Percentiles rank a stretch among this genome's conserved stretches.
phyloP scores from a whole-genome alignment of 1,284 basidiomycete genomes.

The Afroboletus lepidellus region DNA sequence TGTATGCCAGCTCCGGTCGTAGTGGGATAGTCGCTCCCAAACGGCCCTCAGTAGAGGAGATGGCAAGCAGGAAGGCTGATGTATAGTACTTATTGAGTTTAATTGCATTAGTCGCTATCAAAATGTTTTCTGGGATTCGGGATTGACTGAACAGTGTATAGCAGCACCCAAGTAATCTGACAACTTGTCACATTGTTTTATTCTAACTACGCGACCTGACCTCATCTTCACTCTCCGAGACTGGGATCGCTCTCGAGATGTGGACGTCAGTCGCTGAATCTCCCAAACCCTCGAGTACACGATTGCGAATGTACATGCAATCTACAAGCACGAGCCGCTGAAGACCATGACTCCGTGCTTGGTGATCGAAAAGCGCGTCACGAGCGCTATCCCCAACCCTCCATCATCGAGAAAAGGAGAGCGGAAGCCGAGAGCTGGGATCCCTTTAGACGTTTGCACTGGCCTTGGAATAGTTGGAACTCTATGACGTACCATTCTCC shows the following conservation, averaged over 20 bases:
- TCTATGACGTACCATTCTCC: conserved; percentile 24
- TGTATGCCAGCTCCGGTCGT: conserved; percentile 63
- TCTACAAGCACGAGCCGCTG: conserved; percentile 12
- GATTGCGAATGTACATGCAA: conserved; percentile 16
- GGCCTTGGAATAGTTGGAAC: conserved; percentile 14
- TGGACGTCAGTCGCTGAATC: conserved; percentile 11
- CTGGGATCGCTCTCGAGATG: conserved; percentile 1
- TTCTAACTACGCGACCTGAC: no score
- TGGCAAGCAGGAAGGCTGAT: conserved; percentile 17
- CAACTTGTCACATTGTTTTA: no score
- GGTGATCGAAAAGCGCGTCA: conserved; percentile 20
- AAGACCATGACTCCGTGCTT: conserved; percentile 14
- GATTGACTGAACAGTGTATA: no score
- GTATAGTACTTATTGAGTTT: conserved; percentile 32
- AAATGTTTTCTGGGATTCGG: conserved; percentile 7
- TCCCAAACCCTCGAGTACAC: conserved; percentile 6
- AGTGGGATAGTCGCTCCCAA: conserved; percentile 34
- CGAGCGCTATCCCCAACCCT: no score
- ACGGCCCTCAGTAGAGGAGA: conserved; percentile 26
- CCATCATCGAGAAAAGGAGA: no score
- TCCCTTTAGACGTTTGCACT: conserved; percentile 27
- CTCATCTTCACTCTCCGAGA: conserved; percentile 1
- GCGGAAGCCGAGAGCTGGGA: neutral
- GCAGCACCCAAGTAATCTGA: no score
- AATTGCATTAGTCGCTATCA: conserved; percentile 28